Conservation (phyloP, 768 basidiomycete genomes). For the Termitomyces eurrhizus region DNA sequence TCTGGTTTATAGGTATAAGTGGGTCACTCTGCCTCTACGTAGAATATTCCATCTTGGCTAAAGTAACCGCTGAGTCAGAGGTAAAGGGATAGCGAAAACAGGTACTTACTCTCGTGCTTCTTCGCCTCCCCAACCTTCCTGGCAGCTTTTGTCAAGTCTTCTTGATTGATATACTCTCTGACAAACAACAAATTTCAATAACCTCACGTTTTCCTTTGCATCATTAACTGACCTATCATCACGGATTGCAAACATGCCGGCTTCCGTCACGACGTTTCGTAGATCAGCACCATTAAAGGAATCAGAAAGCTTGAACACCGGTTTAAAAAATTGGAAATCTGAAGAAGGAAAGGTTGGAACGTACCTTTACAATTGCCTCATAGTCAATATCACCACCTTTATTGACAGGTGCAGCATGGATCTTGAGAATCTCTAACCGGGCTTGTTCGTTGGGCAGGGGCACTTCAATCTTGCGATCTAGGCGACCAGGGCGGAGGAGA, state of each 20-base stretch:
- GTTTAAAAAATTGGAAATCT: not conserved
- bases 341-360: slow-evolving; percentile 8
- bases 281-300: slow-evolving; percentile 96
- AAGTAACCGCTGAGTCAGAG: not conserved
- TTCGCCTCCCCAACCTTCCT: slow-evolving; percentile 95
- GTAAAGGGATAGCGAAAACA: not conserved
- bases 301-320: slow-evolving; percentile 63
- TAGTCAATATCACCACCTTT: slow-evolving; percentile 96
- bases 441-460: slow-evolving; percentile 97
- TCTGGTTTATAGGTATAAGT: slow-evolving; percentile 8
- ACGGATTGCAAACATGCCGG: slow-evolving; percentile 98
- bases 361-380: slow-evolving; percentile 94
- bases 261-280: slow-evolving; percentile 91
- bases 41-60: slow-evolving; percentile 55
- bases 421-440: slow-evolving; percentile 94
- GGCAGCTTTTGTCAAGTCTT: slow-evolving; percentile 94
- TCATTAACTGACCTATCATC: slow-evolving; percentile 71
- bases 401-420: slow-evolving; percentile 91
- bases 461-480: slow-evolving; percentile 97
- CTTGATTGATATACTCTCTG: slow-evolving; percentile 89
- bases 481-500: slow-evolving; percentile 89
- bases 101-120: slow-evolving; percentile 89
- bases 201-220: not conserved
- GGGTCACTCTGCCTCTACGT: slow-evolving; percentile 23
- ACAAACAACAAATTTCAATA: not conserved